Evolutionary conservation across 2,329 filamentous ascomycete genomes (phyloP).

Genomic region (Alternaria tenuissima): DNA sequence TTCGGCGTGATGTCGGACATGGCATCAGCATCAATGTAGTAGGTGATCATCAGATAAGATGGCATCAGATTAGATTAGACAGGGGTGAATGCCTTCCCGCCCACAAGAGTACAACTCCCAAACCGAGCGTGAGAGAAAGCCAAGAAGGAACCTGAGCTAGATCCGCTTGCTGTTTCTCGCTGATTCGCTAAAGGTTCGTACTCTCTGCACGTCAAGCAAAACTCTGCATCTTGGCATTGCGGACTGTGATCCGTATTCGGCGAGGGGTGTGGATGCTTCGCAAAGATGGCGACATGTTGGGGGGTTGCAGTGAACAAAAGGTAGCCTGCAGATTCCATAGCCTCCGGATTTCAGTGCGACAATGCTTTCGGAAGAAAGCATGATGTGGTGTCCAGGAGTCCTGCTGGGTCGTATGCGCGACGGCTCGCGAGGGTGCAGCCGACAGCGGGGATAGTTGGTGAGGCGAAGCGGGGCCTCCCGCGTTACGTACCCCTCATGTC

Average conservation of each 20-base stretch:
- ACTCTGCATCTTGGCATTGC: conserved; percentile 1
- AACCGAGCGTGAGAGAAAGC: neutral
- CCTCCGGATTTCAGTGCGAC: too few relatives aligned
- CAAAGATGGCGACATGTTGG: neutral
- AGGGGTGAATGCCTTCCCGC: neutral
- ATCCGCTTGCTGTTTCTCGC: too few relatives aligned
- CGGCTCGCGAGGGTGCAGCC: neutral
- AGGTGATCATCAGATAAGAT: conserved; percentile 10
- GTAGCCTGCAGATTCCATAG: too few relatives aligned
- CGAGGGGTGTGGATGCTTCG: neutral
- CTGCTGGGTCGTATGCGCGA: neutral
- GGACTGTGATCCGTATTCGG: neutral
- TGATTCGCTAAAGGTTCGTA: neutral
- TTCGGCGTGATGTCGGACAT: conserved; percentile 1
- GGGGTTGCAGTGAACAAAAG: neutral
- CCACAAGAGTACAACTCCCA: neutral
- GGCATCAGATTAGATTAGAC: conserved; percentile 7
- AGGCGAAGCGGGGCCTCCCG: neutral
- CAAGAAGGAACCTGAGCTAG: neutral
- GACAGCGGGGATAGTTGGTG: neutral
- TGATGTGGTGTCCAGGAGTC: too few relatives aligned
- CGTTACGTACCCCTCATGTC: neutral
- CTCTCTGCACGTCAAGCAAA: conserved; percentile 1
- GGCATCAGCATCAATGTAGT: neutral
- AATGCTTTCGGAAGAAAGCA: too few relatives aligned